Conservation (phyloP, 2,329 filamentous ascomycete genomes). For the Neonectria faginata region DNA sequence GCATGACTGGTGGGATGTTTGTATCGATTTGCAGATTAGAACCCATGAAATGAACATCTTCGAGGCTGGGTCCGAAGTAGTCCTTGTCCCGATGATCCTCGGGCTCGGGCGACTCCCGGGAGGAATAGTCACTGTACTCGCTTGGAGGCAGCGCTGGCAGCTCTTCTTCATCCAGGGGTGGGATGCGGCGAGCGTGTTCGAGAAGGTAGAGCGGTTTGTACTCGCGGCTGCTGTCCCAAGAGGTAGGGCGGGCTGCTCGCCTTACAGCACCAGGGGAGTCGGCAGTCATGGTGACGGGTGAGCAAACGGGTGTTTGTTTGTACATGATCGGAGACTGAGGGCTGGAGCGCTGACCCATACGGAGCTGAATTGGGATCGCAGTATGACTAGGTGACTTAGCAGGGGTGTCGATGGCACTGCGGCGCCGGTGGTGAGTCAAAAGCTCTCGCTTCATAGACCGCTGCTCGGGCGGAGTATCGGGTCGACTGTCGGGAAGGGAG, state of each 20-base stretch:
- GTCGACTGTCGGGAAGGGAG: constrained; percentile 69
- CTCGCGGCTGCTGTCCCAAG: constrained; percentile 74
- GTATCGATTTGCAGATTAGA: constrained; percentile 57
- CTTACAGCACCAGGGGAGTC: constrained; percentile 52
- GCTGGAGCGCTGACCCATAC: constrained; percentile 60
- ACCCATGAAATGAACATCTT: constrained; percentile 34
- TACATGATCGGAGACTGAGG: constrained; percentile 57
- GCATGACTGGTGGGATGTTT: constrained; percentile 44
- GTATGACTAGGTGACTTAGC: constrained; percentile 66
- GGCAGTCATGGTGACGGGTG: constrained; percentile 48
- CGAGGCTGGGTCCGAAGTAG: constrained; percentile 43
- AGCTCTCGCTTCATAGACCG: constrained; percentile 55
- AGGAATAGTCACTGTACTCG: constrained; percentile 45
- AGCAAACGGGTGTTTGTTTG: constrained; percentile 54
- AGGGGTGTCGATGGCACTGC: constrained; percentile 61
- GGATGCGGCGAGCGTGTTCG: constrained; percentile 66
- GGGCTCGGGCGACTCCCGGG: constrained; percentile 50
- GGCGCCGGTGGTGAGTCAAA: constrained; percentile 59
- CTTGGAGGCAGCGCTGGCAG: constrained; percentile 65
- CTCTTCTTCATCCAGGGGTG: constrained; percentile 50
- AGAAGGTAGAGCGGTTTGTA: constrained; percentile 87
- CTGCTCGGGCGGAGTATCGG: constrained; percentile 66
- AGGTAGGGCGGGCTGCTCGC: constrained; percentile 63
- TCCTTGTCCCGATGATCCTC: constrained; percentile 43
- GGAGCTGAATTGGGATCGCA: constrained; percentile 68